Evolutionary conservation across 192 early-diverging fungal species (phyloP), one percentile per base, ranked within the genome.

Genomic region (Backusella mclennaniae): DNA sequence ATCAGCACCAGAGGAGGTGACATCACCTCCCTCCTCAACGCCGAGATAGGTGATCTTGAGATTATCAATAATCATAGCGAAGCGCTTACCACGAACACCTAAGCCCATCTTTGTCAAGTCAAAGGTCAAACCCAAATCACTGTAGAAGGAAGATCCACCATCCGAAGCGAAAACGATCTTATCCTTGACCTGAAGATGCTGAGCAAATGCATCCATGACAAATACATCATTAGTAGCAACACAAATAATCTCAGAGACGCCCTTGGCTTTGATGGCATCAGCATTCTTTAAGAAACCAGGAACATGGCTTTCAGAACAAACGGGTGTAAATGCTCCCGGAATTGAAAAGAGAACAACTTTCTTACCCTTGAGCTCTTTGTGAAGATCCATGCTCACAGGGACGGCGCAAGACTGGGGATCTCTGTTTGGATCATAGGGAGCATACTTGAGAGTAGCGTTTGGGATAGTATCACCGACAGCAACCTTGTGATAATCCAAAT

Each of bases 261-360:
- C 89, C 71, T 88, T 87, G n/a, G 77, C 68, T 31, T 81, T 85
- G 17, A 91, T 77, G 0, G 82, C 82, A 35, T 85, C 73, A 15
- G 77, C 77, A 35, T 85, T 79, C 21, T 82, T 72, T 4, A 87
- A 35, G 70, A 85, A 90, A 67, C 79, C 86, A 8, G 90, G 90
- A 31, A 90, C 66, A 44, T 92, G 90, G 21, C 81, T 52, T 56
- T 83, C 79, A 44, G 85, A 82, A 77, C 90, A 92, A 35, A 83
- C 85, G 23, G 90, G 90, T n/a, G 89, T 91, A 76, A 92, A 92
- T 12, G 88, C 87, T 12, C 87, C 79, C 0, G 89, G 88, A 53
- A 87, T 87, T 66, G 85, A 83, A 75, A 92, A 88, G 73, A 92
- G 84, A 44, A 92, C 85, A 31, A 87, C 88, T 71, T 86, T 90